Evolutionary conservation across 495 filamentous ascomycete species (phyloP).

Genomic region (Penicillium paradoxum): DNA sequence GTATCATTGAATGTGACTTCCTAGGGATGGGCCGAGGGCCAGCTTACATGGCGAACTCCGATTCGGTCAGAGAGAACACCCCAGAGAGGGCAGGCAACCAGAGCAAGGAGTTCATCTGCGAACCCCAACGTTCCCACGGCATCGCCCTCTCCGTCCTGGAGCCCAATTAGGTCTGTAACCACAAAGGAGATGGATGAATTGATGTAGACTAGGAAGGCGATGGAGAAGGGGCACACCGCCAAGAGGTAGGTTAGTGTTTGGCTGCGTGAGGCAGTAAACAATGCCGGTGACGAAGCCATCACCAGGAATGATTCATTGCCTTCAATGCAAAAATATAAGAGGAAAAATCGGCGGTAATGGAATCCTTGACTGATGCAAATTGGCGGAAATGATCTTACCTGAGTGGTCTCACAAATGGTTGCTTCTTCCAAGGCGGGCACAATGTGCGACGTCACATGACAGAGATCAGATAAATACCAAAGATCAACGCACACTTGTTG

Average conservation of each 20-base stretch:
- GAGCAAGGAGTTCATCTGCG: slow-evolving; percentile 86
- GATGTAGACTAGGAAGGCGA: slow-evolving; percentile 95
- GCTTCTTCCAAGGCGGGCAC: slow-evolving; percentile 1
- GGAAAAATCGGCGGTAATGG: background rate
- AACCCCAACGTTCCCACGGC: slow-evolving; percentile 93
- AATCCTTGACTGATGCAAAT: background rate
- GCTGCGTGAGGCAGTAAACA: slow-evolving; percentile 60
- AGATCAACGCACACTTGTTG: background rate
- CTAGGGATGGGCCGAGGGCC: background rate
- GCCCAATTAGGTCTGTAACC: slow-evolving; percentile 81
- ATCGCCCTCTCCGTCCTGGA: slow-evolving; percentile 73
- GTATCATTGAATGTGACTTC: background rate
- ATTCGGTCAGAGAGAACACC: slow-evolving; percentile 84
- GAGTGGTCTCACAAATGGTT: background rate
- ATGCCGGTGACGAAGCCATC: slow-evolving; percentile 33
- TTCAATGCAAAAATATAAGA: background rate
- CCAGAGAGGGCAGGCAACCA: slow-evolving; percentile 89
- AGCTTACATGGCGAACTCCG: slow-evolving; percentile 65
- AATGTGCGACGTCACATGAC: slow-evolving; percentile 17
- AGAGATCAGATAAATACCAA: slow-evolving; percentile 22
- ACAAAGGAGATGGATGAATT: slow-evolving; percentile 93
- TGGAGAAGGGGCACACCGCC: slow-evolving; percentile 88
- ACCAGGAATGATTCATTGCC: slow-evolving; percentile 17
- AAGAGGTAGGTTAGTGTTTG: slow-evolving; percentile 84
- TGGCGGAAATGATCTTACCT: background rate